Evolutionary conservation across 148 eudicot genomes (phyloP).

Genomic region (Mesembryanthemum crystallinum): DNA sequence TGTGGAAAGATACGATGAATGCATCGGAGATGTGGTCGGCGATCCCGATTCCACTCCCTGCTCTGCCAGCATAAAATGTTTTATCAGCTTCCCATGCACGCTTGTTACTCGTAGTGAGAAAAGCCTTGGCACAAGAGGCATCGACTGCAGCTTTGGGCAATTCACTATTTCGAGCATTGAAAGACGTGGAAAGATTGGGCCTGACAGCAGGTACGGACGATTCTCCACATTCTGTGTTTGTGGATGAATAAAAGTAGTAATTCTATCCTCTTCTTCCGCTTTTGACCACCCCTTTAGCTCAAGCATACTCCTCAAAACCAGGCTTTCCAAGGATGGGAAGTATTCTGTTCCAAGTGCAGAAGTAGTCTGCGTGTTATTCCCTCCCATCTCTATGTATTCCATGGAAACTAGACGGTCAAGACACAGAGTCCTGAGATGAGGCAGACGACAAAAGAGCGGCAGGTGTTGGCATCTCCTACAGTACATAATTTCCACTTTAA

Average conservation of each 20-base stretch:
- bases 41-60: background rate
- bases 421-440: conserved; percentile 14
- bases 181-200: conserved; percentile 13
- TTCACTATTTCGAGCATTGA: background rate
- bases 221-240: too few relatives aligned
- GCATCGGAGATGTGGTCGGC: too few relatives aligned
- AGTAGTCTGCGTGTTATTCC: background rate
- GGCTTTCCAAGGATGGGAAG: background rate
- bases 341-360: background rate
- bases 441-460: conserved; percentile 17
- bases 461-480: conserved; percentile 7
- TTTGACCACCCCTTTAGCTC: too few relatives aligned
- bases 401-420: background rate
- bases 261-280: too few relatives aligned
- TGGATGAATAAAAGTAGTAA: too few relatives aligned
- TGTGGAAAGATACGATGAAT: too few relatives aligned
- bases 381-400: conserved; percentile 16
- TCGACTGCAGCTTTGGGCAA: conserved; percentile 17
- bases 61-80: background rate
- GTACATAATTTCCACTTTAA: background rate
- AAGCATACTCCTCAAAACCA: too few relatives aligned
- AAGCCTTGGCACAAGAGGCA: conserved; percentile 14
- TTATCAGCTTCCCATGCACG: conserved; percentile 13
- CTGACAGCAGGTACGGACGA: background rate
- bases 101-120: background rate